These are phyloP conservation scores for Picea sitchensis DNA, from an alignment of 75 land plant genomes.

Conservation along the genomic window DNA sequence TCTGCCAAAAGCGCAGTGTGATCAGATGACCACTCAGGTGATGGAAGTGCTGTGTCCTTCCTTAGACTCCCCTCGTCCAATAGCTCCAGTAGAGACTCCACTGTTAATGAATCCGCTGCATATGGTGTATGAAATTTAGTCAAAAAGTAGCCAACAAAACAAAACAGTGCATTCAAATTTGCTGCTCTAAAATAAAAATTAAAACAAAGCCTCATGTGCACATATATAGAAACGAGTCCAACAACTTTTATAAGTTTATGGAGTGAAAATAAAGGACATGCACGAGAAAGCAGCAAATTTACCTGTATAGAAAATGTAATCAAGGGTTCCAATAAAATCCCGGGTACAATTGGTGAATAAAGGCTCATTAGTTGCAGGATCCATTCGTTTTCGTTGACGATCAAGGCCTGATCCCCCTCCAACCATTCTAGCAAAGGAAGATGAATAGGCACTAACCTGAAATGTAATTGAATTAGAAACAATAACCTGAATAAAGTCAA, in stretches of 20 bases:
- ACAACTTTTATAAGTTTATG: neutral
- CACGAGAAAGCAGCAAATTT: neutral
- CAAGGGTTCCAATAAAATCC: conserved; percentile 36
- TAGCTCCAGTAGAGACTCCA: conserved; percentile 20
- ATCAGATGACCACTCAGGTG: conserved; percentile 19
- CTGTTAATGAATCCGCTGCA: conserved; percentile 17
- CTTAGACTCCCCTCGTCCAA: conserved; percentile 15
- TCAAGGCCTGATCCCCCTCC: conserved; percentile 22
- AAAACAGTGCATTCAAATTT: neutral
- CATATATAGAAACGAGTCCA: neutral
- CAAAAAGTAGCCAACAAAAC: neutral
- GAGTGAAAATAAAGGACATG: neutral
- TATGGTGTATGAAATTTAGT: neutral
- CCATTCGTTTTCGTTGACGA: conserved; percentile 22
- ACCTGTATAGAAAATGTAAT: conserved; percentile 34
- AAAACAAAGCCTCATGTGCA: neutral
- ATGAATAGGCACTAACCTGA: conserved; percentile 37
- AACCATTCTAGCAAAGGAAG: conserved; percentile 24
- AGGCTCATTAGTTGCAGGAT: conserved; percentile 21
- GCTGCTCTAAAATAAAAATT: neutral
- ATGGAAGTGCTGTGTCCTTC: conserved; percentile 17
- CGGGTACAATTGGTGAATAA: conserved; percentile 36
- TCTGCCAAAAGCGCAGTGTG: conserved; percentile 16
- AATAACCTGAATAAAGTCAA: neutral
- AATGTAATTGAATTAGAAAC: neutral